Evolutionary conservation across 768 basidiomycete genomes (phyloP).

Genomic region (Rhizopogon salebrosus): DNA sequence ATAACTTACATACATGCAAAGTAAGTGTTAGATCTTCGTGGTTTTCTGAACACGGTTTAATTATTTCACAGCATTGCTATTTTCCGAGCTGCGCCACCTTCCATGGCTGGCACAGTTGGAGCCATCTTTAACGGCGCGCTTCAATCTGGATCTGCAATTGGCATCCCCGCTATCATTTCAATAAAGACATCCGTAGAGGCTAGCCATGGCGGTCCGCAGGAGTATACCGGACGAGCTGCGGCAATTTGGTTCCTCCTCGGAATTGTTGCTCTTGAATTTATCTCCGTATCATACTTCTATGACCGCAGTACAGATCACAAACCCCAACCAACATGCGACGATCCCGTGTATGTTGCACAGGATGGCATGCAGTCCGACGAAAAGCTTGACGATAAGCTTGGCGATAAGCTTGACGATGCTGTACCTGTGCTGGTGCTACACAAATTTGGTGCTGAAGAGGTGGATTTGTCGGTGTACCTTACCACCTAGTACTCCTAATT

Average conservation of each 20-base stretch:
- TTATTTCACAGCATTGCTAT: conserved; percentile 39
- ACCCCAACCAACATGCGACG: neutral
- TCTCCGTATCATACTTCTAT: conserved; percentile 33
- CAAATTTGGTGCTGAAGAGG: neutral
- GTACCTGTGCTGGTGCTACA: no score
- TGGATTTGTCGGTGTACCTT: neutral
- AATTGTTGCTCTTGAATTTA: conserved; percentile 26
- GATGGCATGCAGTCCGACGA: neutral
- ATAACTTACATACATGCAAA: conserved; percentile 44
- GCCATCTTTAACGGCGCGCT: conserved; percentile 53
- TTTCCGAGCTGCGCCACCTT: conserved; percentile 40
- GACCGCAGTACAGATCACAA: conserved; percentile 10
- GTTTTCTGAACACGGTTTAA: neutral
- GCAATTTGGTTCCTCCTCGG: conserved; percentile 41
- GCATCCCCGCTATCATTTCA: conserved; percentile 42
- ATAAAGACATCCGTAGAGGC: conserved; percentile 42
- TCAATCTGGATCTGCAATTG: conserved; percentile 48
- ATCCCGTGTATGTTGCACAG: neutral
- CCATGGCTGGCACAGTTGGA: conserved; percentile 47
- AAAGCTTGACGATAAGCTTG: no score
- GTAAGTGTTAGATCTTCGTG: conserved; percentile 25
- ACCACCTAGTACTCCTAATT: no score
- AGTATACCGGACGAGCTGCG: conserved; percentile 37
- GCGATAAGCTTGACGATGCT: neutral
- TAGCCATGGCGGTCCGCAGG: conserved; percentile 22